Evolutionary conservation across 2,329 filamentous ascomycete genomes (phyloP).

Genomic region (Mariannaea elegans): DNA sequence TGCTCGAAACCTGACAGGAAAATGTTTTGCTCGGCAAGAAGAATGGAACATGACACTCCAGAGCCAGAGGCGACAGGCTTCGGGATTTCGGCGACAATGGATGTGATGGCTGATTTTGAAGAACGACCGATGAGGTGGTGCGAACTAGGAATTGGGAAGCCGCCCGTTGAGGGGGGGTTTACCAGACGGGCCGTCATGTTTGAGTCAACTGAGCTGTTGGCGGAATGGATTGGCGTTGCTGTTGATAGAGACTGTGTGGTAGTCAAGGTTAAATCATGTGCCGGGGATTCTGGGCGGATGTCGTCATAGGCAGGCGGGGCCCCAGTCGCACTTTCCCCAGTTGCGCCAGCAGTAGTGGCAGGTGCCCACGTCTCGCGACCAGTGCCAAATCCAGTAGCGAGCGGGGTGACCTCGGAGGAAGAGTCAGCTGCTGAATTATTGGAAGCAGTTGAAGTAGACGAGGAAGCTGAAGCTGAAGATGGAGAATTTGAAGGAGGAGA

Average conservation of each 20-base stretch:
- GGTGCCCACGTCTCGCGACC: conserved; percentile 25
- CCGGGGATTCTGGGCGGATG: conserved; percentile 34
- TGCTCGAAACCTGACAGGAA: conserved; percentile 84
- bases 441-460: neutral
- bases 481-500: neutral
- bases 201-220: conserved; percentile 25
- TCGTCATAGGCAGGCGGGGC: conserved; percentile 45
- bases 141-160: conserved; percentile 48
- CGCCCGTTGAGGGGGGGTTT: conserved; percentile 29
- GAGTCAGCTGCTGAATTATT: conserved; percentile 10
- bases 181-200: conserved; percentile 38
- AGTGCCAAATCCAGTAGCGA: neutral
- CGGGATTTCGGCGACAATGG: conserved; percentile 62
- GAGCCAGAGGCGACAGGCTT: conserved; percentile 84
- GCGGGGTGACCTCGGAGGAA: conserved; percentile 14
- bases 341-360: conserved; percentile 32
- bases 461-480: neutral
- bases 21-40: conserved; percentile 81
- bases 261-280: conserved; percentile 38
- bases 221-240: conserved; percentile 27
- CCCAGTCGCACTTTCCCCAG: conserved; percentile 32
- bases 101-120: conserved; percentile 60
- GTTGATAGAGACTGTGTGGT: conserved; percentile 31
- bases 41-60: conserved; percentile 77
- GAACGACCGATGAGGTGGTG: conserved; percentile 61